These are phyloP conservation scores for Lachancea sp. DNA, from an alignment of 805 yeast species.

Conservation along the genomic window DNA sequence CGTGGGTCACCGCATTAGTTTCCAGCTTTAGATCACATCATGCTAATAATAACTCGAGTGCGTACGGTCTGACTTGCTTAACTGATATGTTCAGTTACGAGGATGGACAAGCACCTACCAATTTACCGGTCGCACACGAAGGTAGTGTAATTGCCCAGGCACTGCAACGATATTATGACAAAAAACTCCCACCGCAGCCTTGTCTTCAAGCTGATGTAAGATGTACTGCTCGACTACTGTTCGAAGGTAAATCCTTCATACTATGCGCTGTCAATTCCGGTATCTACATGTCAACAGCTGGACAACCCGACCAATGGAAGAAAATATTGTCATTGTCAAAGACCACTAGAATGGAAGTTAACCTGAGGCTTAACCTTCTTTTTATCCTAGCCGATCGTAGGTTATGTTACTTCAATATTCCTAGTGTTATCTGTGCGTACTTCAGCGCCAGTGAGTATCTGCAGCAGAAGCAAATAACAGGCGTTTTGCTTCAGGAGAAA, in stretches of 20 bases:
- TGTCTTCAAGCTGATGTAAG: constrained; percentile 28
- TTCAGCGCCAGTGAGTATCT: constrained; percentile 36
- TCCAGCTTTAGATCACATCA: constrained; percentile 42
- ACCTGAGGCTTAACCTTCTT: constrained; percentile 44
- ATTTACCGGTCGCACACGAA: constrained; percentile 47
- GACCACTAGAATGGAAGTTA: constrained; percentile 51
- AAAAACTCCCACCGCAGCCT: neutral
- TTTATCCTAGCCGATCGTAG: constrained; percentile 53
- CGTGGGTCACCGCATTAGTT: constrained; percentile 51
- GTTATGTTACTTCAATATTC: constrained; percentile 57
- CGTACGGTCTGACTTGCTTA: constrained; percentile 47
- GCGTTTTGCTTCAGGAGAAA: constrained; percentile 47
- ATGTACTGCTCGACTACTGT: constrained; percentile 42
- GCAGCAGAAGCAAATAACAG: constrained; percentile 35
- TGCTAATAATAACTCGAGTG: constrained; percentile 39
- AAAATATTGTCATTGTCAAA: constrained; percentile 46
- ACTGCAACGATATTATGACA: constrained; percentile 23
- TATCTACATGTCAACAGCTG: constrained; percentile 41
- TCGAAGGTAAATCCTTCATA: constrained; percentile 40
- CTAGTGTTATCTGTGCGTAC: constrained; percentile 55
- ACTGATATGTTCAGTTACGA: constrained; percentile 63
- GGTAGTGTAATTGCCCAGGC: constrained; percentile 47
- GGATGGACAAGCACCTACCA: constrained; percentile 42
- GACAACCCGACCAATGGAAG: constrained; percentile 43
- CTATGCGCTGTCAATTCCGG: constrained; percentile 62